These are phyloP conservation scores for Pichia cephalocereana DNA, from an alignment of 805 yeast species.

Conservation along the genomic window DNA sequence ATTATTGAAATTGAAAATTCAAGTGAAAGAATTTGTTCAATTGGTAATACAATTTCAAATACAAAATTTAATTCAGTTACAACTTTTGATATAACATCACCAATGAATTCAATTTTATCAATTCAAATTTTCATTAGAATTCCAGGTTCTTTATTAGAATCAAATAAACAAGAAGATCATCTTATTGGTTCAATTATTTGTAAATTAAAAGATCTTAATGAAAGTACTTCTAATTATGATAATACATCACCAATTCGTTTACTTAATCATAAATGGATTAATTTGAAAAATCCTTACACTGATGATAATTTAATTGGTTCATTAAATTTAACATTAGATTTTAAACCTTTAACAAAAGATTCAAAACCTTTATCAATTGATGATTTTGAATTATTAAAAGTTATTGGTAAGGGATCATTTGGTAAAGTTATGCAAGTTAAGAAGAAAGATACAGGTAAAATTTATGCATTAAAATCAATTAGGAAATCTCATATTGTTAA, in stretches of 20 bases:
- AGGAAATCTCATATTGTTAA: conserved; percentile 92
- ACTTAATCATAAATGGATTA: conserved; percentile 55
- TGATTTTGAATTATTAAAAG: conserved; percentile 88
- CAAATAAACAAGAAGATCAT: conserved; percentile 46
- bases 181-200: conserved; percentile 65
- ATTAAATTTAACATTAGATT: conserved; percentile 33
- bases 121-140: conserved; percentile 73
- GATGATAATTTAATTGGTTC: conserved; percentile 24
- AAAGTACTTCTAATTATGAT: conserved; percentile 9
- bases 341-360: conserved; percentile 26
- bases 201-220: conserved; percentile 31
- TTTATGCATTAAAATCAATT: conserved; percentile 89
- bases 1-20: conserved; percentile 94
- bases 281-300: conserved; percentile 25
- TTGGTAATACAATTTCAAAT: conserved; percentile 65
- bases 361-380: conserved; percentile 65
- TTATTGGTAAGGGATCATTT: conserved; percentile 95
- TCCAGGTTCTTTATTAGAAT: conserved; percentile 49
- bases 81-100: conserved; percentile 77
- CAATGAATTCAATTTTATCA: conserved; percentile 37
- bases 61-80: conserved; percentile 87
- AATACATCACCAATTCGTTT: conserved; percentile 41
- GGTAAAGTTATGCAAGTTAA: conserved; percentile 99
- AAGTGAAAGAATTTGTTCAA: conserved; percentile 80
- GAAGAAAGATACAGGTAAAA: conserved; percentile 88